Evolutionary conservation across 768 basidiomycete genomes (phyloP).

Genomic region (Pleurotus tuoliensis): DNA sequence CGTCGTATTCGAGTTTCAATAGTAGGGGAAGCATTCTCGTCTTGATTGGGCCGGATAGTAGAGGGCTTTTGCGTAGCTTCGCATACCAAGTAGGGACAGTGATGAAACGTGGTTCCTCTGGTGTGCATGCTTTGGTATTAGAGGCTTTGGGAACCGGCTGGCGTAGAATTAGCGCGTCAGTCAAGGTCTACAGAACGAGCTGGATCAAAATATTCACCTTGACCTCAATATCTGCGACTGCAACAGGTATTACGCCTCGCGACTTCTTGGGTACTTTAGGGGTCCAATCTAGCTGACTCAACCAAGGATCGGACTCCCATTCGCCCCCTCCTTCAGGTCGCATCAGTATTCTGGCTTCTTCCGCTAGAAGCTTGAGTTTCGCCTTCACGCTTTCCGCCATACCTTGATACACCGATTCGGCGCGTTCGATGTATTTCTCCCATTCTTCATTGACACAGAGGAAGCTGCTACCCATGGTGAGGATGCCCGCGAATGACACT

Average conservation of each 20-base stretch:
- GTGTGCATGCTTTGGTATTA: neutral
- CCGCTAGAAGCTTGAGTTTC: slow-evolving; percentile 64
- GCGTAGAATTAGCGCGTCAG: neutral
- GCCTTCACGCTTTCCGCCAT: slow-evolving; percentile 75
- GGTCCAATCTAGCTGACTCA: slow-evolving; percentile 92
- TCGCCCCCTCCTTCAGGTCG: slow-evolving; percentile 24
- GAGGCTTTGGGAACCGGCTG: neutral
- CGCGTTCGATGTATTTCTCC: slow-evolving; percentile 76
- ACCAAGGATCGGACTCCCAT: slow-evolving; percentile 79
- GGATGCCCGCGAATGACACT: slow-evolving; percentile 85
- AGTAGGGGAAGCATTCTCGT: slow-evolving; percentile 65
- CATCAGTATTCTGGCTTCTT: slow-evolving; percentile 64
- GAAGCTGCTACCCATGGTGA: slow-evolving; percentile 90
- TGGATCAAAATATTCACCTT: neutral
- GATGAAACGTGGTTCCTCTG: too few species aligned
- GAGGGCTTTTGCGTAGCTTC: slow-evolving; percentile 39
- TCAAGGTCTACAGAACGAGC: neutral
- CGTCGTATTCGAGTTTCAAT: slow-evolving; percentile 58
- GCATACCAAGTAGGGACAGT: slow-evolving; percentile 56
- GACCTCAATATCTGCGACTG: slow-evolving; percentile 12
- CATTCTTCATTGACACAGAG: slow-evolving; percentile 88
- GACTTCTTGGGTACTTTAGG: slow-evolving; percentile 76
- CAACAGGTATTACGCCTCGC: slow-evolving; percentile 37
- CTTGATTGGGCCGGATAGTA: slow-evolving; percentile 30
- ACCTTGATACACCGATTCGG: slow-evolving; percentile 69